Evolutionary conservation across 1,284 basidiomycete species (phyloP), one percentile per base, ranked within the genome.

Genomic region (Pyrrhoderma noxium): DNA sequence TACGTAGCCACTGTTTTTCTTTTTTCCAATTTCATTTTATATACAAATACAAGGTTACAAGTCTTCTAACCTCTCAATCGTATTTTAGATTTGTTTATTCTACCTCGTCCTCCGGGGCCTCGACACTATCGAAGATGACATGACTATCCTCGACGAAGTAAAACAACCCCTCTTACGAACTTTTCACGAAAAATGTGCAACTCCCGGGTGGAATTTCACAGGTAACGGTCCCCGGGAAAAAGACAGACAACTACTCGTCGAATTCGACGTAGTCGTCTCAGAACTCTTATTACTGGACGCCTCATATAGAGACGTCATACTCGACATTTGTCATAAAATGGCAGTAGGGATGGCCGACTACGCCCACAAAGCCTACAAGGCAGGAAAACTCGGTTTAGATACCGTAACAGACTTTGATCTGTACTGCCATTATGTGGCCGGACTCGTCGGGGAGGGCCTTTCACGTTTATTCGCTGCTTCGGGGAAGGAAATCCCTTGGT

Each of bases 391-490:
- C 47, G 87, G 86, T 63, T 74, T 94, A 54, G 76, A 81, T 52
- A 82, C 83, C 8, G 70, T 91, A 56, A 73, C 79, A 42, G 93
- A 97, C 60, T 97, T 95, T 68, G 93, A 98, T 66, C 77, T 98
- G 9, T 99, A 99, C 72, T 99, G 96, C 66, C 95, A 99, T 69
- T 98, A 96, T 66, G 96, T 98, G 57, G 96, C 95, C 2, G 96
- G 95, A 2, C 82, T 99, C 52, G 95, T 99, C 56, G 96, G 95
- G 47, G 96, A 99, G 67, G 95, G 96, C 52, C 77, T 97, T 44
- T 94, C 92, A 0, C 81, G 91, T 5, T 75, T 99, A 44, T 97
- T 95, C 70, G 75, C 89, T 14, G 88, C 89, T 7, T 93, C 91
- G 3, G 82, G 81, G 39, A 93, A 94, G 64, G 95, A 99, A 69